A percentile compares a stretch with the other conserved stretches of the same genome.
These are phyloP conservation scores for Rhazya stricta DNA, from an alignment of 257 asterid species.

Conservation along the genomic window DNA sequence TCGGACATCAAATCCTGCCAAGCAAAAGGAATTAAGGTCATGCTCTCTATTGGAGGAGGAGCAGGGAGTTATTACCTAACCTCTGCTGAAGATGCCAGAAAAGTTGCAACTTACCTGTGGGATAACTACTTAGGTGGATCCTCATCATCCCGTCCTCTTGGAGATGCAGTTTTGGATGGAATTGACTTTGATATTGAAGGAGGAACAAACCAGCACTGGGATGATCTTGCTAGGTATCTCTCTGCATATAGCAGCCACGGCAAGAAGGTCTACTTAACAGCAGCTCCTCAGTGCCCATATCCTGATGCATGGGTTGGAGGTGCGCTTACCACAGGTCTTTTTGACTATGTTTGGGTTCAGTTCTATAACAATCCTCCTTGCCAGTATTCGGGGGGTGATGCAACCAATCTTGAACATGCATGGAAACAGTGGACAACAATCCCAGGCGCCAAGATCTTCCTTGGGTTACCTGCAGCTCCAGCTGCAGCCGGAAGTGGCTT, in stretches of 20 bases:
- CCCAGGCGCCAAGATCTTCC: constrained; percentile 20
- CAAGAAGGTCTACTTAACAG: constrained; percentile 43
- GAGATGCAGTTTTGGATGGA: constrained; percentile 39
- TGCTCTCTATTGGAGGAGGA: constrained; percentile 41
- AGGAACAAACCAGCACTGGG: constrained; percentile 41
- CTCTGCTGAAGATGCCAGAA: constrained; percentile 33
- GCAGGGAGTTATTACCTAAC: constrained; percentile 34
- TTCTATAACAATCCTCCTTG: constrained; percentile 45
- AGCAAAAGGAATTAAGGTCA: constrained; percentile 34
- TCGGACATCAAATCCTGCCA: constrained; percentile 41
- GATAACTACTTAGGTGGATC: constrained; percentile 41
- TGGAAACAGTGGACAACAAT: constrained; percentile 30
- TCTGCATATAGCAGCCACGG: constrained; percentile 30
- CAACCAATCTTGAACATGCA: constrained; percentile 21
- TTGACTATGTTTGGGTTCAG: constrained; percentile 51
- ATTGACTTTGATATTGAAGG: constrained; percentile 46
- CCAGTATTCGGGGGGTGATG: constrained; percentile 20
- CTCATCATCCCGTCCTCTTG: constrained; percentile 34
- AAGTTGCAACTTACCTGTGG: constrained; percentile 43
- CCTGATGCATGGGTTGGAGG: constrained; percentile 44
- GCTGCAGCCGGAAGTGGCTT: constrained; percentile 31
- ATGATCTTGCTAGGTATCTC: constrained; percentile 32
- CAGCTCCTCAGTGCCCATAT: constrained; percentile 51
- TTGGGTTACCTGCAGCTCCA: constrained; percentile 27
- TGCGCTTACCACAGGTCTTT: constrained; percentile 36